These are phyloP conservation scores for Gomphus bonarii DNA, from an alignment of 1,284 basidiomycete species.

Conservation along the genomic window DNA sequence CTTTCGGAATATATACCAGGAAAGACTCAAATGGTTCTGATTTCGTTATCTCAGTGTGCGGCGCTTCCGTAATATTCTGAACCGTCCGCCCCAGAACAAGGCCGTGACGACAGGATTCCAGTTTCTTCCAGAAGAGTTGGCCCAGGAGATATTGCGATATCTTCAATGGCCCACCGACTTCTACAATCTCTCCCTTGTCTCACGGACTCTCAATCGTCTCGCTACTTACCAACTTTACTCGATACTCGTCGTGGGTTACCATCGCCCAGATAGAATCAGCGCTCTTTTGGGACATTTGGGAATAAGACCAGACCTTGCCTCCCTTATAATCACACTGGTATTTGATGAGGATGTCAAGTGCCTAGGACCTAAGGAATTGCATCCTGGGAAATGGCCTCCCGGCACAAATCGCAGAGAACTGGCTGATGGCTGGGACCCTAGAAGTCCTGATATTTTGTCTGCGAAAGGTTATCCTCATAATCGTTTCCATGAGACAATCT, in stretches of 20 bases:
- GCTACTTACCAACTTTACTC: background rate
- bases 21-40: background rate
- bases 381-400: background rate
- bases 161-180: conserved; percentile 1
- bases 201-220: background rate
- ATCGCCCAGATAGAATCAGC: background rate
- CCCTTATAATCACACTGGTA: background rate
- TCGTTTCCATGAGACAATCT: background rate
- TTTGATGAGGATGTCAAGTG: conserved; percentile 4
- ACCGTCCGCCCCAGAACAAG: background rate
- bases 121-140: background rate
- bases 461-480: background rate
- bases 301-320: background rate
- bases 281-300: background rate
- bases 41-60: background rate
- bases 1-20: background rate
- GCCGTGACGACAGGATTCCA: background rate
- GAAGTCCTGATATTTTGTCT: background rate
- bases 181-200: background rate
- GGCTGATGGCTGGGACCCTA: background rate
- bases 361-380: background rate
- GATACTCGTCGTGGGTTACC: background rate
- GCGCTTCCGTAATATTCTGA: background rate
- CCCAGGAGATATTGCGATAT: background rate
- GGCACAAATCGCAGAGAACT: background rate